Conservation (phyloP, 2,329 filamentous ascomycete species). For the Sporothrix euskadiensis region DNA sequence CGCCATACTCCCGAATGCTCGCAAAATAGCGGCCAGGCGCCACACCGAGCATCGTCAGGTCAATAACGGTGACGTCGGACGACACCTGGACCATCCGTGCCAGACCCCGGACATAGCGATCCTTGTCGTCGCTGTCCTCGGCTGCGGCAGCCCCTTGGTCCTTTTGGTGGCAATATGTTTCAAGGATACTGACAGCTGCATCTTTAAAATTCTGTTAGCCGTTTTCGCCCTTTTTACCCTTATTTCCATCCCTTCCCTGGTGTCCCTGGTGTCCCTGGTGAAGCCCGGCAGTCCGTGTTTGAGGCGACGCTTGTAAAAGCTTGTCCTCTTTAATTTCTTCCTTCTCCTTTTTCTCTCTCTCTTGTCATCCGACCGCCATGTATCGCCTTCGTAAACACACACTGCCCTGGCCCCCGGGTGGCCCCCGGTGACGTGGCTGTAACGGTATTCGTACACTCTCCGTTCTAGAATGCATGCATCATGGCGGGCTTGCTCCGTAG, state of each 20-base stretch:
- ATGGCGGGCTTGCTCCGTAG: background rate
- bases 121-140: constrained; percentile 33
- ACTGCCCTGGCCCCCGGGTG: background rate
- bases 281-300: background rate
- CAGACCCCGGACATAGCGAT: constrained; percentile 73
- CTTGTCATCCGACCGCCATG: background rate
- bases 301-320: background rate
- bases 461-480: background rate
- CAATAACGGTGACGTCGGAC: constrained; percentile 75
- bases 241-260: background rate
- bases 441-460: constrained; percentile 17
- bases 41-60: constrained; percentile 82
- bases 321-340: background rate
- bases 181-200: constrained; percentile 92
- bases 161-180: constrained; percentile 58
- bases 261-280: background rate
- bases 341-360: background rate
- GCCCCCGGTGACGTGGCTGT: background rate
- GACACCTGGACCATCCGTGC: constrained; percentile 92
- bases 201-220: constrained; percentile 45
- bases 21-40: constrained; percentile 79
- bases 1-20: constrained; percentile 80
- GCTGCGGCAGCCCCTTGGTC: constrained; percentile 32
- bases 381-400: background rate
- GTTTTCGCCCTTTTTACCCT: background rate